These are phyloP conservation scores for Saccharomycopsis javanensis DNA, from an alignment of 805 yeast genomes.

Conservation along the genomic window DNA sequence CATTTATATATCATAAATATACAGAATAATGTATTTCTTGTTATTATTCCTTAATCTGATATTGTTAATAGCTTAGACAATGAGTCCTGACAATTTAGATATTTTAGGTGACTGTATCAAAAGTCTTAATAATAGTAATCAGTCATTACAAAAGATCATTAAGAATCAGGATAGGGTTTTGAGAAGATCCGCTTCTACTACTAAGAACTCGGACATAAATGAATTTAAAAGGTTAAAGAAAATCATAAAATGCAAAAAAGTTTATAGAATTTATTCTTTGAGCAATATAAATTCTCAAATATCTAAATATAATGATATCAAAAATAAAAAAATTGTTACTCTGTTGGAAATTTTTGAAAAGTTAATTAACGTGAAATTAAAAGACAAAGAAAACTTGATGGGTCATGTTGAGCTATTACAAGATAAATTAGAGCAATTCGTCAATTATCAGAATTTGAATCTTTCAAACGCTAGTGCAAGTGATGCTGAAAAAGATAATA, in stretches of 20 bases:
- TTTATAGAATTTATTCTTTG: slow-evolving; percentile 17
- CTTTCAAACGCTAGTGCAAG: background rate
- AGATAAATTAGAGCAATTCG: slow-evolving; percentile 15
- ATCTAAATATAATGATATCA: slow-evolving; percentile 15
- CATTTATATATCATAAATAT: no score
- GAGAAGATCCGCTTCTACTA: background rate
- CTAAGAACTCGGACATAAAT: slow-evolving; percentile 5
- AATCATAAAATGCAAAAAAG: slow-evolving; percentile 15
- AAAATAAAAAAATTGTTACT: slow-evolving; percentile 16
- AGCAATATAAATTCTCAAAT: slow-evolving; percentile 17
- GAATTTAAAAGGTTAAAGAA: slow-evolving; percentile 15
- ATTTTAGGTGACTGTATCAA: slow-evolving; percentile 13
- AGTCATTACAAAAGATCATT: slow-evolving; percentile 5
- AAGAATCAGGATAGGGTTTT: slow-evolving; percentile 10
- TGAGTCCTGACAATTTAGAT: slow-evolving; percentile 12
- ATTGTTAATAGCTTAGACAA: no score
- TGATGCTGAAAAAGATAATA: background rate
- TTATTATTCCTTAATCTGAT: no score
- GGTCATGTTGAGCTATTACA: slow-evolving; percentile 14
- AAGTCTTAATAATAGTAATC: slow-evolving; percentile 13
- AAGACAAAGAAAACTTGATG: slow-evolving; percentile 16
- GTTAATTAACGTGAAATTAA: slow-evolving; percentile 12
- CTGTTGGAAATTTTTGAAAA: slow-evolving; percentile 17
- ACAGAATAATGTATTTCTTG: no score
- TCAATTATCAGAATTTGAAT: slow-evolving; percentile 4